phyloP scores from a whole-genome alignment of 2,329 filamentous ascomycete species.

The Diplodia scrobiculata region DNA sequence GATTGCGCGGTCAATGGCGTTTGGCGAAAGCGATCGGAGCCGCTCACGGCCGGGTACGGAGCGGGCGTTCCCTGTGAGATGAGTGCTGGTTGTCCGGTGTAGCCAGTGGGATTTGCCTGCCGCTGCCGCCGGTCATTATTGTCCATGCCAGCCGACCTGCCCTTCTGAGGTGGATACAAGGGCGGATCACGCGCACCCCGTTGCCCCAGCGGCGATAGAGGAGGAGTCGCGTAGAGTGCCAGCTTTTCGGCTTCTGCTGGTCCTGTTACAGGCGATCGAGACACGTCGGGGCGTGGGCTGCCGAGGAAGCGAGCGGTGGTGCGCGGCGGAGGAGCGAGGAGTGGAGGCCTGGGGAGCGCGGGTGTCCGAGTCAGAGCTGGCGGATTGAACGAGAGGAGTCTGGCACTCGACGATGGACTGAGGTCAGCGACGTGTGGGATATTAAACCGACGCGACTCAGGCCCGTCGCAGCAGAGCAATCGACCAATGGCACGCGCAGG shows the following conservation, averaged over 20 bases:
- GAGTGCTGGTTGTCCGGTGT: conserved; percentile 58
- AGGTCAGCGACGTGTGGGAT: conserved; percentile 40
- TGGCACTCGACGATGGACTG: conserved; percentile 37
- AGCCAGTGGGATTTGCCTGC: conserved; percentile 71
- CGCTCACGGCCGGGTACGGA: conserved; percentile 50
- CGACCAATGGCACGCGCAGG: conserved; percentile 38
- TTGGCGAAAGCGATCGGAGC: conserved; percentile 54
- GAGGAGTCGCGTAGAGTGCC: conserved; percentile 64
- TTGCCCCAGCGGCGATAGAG: conserved; percentile 67
- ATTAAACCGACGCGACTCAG: conserved; percentile 39
- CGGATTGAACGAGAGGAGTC: conserved; percentile 31
- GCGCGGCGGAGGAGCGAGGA: conserved; percentile 22
- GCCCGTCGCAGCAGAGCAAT: conserved; percentile 40
- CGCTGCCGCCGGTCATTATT: conserved; percentile 71
- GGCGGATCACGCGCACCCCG: conserved; percentile 61
- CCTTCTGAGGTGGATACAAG: conserved; percentile 57
- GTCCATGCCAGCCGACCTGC: conserved; percentile 71
- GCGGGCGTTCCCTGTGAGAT: conserved; percentile 43
- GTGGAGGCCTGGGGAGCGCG: conserved; percentile 21
- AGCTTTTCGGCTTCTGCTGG: conserved; percentile 57
- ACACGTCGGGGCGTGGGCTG: conserved; percentile 22
- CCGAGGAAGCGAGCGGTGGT: conserved; percentile 27
- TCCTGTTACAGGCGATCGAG: conserved; percentile 24
- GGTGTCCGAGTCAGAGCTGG: conserved; percentile 30
- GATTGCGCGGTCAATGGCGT: conserved; percentile 48